phyloP scores from a whole-genome alignment of 352 stramenopile species.

The Thraustotheca clavata region DNA sequence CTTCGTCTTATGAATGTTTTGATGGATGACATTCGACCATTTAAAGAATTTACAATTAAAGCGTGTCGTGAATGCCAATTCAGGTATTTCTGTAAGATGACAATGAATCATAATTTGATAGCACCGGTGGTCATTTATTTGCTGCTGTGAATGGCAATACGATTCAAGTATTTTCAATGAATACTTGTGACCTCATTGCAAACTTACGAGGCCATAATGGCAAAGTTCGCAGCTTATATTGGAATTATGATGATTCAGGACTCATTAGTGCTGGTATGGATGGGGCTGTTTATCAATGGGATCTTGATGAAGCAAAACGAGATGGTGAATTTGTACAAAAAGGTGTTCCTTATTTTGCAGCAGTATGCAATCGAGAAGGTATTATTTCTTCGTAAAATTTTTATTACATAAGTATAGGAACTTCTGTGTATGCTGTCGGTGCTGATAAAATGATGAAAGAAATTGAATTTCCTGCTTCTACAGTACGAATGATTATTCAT shows the following conservation, averaged over 20 bases:
- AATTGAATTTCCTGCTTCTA: slow-evolving; percentile 68
- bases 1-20: slow-evolving; percentile 87
- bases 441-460: slow-evolving; percentile 87
- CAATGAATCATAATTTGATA: background rate
- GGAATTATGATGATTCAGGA: slow-evolving; percentile 77
- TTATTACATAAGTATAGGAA: slow-evolving; percentile 19
- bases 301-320: slow-evolving; percentile 86
- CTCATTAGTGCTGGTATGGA: slow-evolving; percentile 87
- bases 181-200: slow-evolving; percentile 84
- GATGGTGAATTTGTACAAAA: slow-evolving; percentile 91
- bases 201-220: slow-evolving; percentile 90
- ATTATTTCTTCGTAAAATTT: slow-evolving; percentile 30
- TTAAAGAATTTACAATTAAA: slow-evolving; percentile 85
- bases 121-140: slow-evolving; percentile 87
- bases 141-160: slow-evolving; percentile 90
- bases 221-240: slow-evolving; percentile 85
- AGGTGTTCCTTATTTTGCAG: slow-evolving; percentile 84
- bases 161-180: slow-evolving; percentile 89
- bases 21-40: slow-evolving; percentile 89
- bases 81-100: slow-evolving; percentile 23
- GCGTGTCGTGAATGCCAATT: slow-evolving; percentile 75
- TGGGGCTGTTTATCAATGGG: slow-evolving; percentile 91
- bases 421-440: slow-evolving; percentile 68
- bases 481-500: slow-evolving; percentile 12
- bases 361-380: slow-evolving; percentile 74